Evolutionary conservation across 176 grass and related monocot species (phyloP), one percentile per base, ranked within the genome.

Genomic region (Elymus sibiricus): DNA sequence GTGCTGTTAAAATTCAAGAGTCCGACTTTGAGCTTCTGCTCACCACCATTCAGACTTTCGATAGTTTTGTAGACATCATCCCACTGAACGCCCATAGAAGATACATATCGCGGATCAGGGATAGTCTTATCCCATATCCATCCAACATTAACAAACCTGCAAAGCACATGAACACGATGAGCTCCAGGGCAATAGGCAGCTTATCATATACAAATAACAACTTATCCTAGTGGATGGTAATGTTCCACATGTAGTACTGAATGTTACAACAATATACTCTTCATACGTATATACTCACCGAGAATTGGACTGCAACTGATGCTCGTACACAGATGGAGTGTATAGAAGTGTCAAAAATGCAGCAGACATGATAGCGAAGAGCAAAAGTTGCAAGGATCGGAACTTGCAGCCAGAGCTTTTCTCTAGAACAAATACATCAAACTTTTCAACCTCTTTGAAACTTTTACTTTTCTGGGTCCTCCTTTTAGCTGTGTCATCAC

Each of bases 1-100:
- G 89, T 91, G 63, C 83, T 79, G 60, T 98, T 98, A 87, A 98
- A 95, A 85, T 98, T 98, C 11, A 98, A 63, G 19, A 98, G 86
- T 35, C 87, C 95, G 31, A 98, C 86, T 71, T 85, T 95, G 70
- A 95, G 79, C 70, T 81, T 91, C 51, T 70, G 49, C 31, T 88
- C 82, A 84, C 80, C 68, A 39, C 49, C 82, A 72, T 89, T 77
- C 15, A 93, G 35, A 88, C 84, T 87, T 85, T 89, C 80, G 0
- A 95, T 72, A 32, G 80, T 76, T 32, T 35, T 88, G 44, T 87
- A 91, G 51, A 98, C 70, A 82, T 91, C 77, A 13, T 88, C 88
- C 93, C 93, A 93, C 74, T 95, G 85, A 58, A 98, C 60, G 28
- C 76, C 69, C 10, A 80, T n/a, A 56, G 90, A 81, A 61, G 95